Percentiles rank a stretch among this genome's conserved stretches.
Conservation (phyloP, 2,329 filamentous ascomycete species). For the Arachnopeziza araneosa region DNA sequence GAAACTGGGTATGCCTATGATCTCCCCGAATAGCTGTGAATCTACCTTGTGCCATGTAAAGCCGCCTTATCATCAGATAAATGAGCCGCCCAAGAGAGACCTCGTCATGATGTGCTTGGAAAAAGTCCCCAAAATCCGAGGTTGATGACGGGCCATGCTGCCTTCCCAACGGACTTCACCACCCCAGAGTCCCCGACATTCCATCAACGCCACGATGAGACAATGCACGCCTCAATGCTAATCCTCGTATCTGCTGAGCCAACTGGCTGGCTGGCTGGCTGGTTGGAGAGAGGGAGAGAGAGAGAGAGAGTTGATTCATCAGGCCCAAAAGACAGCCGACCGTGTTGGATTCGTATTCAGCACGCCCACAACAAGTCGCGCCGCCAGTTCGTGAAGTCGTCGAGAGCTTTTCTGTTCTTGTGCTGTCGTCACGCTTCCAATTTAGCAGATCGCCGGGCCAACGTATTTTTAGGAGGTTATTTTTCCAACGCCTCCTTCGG, state of each 20-base stretch:
- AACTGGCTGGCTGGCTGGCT: neutral
- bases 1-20: neutral
- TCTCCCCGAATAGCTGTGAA: neutral
- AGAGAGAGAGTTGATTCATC: too few relatives aligned
- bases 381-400: neutral
- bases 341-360: neutral
- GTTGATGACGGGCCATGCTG: too few relatives aligned
- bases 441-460: neutral
- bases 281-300: too few relatives aligned
- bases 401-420: neutral
- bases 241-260: constrained; percentile 10
- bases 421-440: neutral
- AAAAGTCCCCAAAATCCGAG: neutral
- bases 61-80: neutral
- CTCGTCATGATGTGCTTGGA: neutral
- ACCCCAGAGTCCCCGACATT: neutral
- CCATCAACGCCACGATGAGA: constrained; percentile 13
- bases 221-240: constrained; percentile 10
- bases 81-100: neutral
- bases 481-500: neutral
- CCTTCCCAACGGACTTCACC: too few relatives aligned
- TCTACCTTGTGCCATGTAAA: neutral
- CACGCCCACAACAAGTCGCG: neutral
- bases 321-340: neutral
- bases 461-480: neutral